Evolutionary conservation across 805 yeast species (phyloP).

Genomic region (Kodamaea laetipori): DNA sequence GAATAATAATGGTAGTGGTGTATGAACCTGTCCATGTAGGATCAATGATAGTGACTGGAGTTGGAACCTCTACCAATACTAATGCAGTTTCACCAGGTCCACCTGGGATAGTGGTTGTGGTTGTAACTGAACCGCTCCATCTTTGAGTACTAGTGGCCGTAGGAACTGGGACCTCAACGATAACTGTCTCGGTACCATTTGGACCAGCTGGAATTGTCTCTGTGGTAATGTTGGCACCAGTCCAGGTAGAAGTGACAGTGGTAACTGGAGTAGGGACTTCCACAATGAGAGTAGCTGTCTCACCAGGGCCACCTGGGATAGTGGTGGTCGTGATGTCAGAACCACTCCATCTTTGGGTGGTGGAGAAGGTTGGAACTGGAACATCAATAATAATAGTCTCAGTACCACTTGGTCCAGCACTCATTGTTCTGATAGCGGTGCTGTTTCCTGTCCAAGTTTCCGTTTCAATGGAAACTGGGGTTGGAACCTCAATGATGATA

Average conservation of each 20-base stretch:
- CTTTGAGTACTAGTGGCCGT: conserved; percentile 1
- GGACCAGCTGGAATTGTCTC: conserved; percentile 7
- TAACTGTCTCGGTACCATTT: conserved; percentile 16
- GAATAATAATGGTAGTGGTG: conserved; percentile 16
- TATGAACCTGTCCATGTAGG: conserved; percentile 16
- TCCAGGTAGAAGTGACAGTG: conserved; percentile 6
- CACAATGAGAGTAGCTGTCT: conserved; percentile 15
- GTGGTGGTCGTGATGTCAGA: conserved; percentile 8
- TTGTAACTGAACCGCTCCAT: neutral
- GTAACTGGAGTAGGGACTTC: conserved; percentile 16
- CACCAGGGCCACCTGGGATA: conserved; percentile 11
- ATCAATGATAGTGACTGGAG: conserved; percentile 13
- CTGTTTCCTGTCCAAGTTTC: conserved; percentile 3
- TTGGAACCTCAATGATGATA: conserved; percentile 18
- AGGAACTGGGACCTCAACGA: conserved; percentile 17
- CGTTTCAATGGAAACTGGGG: conserved; percentile 17
- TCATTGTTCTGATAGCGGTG: conserved; percentile 6
- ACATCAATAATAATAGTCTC: conserved; percentile 15
- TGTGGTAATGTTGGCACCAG: neutral
- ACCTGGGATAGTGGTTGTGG: neutral
- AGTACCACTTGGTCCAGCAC: conserved; percentile 12
- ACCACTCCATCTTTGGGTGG: conserved; percentile 9
- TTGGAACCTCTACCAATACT: conserved; percentile 15
- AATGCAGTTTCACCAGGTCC: conserved; percentile 11
- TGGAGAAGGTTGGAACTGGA: conserved; percentile 12